Conservation (phyloP, 2,329 filamentous ascomycete genomes). For the Cercospora janseana region DNA sequence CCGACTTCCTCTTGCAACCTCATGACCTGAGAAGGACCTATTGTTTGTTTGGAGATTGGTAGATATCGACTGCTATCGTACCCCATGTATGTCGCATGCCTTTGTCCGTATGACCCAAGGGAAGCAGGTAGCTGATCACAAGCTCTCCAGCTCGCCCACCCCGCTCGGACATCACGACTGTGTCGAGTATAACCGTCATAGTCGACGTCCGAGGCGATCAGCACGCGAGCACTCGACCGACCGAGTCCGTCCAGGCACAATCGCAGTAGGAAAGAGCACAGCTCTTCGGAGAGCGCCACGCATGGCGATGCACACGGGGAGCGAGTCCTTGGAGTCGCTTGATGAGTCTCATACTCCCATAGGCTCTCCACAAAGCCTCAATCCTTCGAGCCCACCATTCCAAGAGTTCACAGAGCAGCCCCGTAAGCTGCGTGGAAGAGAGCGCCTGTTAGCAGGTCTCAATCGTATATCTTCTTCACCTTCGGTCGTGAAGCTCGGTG, state of each 20-base stretch:
- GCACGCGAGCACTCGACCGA: no score
- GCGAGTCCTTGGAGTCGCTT: conserved; percentile 22
- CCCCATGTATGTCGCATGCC: conserved; percentile 4
- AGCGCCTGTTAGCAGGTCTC: conserved; percentile 68
- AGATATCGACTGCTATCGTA: background rate
- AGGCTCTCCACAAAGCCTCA: conserved; percentile 28
- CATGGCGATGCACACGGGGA: conserved; percentile 21
- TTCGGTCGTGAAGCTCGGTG: conserved; percentile 63
- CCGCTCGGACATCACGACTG: background rate
- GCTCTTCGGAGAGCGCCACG: no score
- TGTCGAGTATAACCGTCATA: background rate
- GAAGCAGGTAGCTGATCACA: conserved; percentile 4
- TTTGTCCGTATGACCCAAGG: conserved; percentile 8
- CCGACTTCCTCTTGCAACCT: background rate
- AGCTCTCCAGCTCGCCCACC: conserved; percentile 3
- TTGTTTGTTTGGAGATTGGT: background rate
- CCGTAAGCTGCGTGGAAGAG: conserved; percentile 65
- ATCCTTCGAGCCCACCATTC: conserved; percentile 28
- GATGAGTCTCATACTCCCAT: conserved; percentile 18
- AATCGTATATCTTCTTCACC: conserved; percentile 81
- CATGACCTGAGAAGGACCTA: conserved; percentile 8
- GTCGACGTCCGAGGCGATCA: conserved; percentile 1
- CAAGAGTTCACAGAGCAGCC: conserved; percentile 37
- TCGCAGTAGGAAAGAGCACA: no score
- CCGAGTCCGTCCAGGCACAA: no score